Conservation (phyloP, 192 early-diverging fungal genomes). For the Piromyces sp. region DNA sequence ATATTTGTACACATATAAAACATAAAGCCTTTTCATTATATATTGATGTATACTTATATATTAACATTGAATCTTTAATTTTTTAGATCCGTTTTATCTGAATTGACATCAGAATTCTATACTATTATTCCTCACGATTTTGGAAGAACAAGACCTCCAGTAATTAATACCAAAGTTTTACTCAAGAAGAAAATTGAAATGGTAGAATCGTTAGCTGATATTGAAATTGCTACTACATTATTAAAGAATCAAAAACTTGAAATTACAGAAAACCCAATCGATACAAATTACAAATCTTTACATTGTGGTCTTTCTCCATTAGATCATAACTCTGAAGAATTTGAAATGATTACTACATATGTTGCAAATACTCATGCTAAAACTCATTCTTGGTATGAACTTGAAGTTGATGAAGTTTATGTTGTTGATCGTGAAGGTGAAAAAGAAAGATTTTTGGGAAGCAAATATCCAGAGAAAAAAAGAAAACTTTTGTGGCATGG, state of each 20-base stretch:
- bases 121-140: constrained; percentile 57
- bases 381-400: constrained; percentile 24
- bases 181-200: constrained; percentile 43
- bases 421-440: constrained; percentile 41
- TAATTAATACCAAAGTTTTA: constrained; percentile 23
- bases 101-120: constrained; percentile 32
- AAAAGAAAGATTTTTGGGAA: constrained; percentile 19
- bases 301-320: constrained; percentile 32
- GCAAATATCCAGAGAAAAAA: constrained; percentile 29
- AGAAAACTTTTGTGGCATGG: constrained; percentile 67
- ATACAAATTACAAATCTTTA: constrained; percentile 33
- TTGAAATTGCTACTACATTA: constrained; percentile 42
- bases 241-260: constrained; percentile 21
- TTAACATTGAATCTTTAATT: constrained; percentile 15
- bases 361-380: constrained; percentile 43
- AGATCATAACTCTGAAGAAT: constrained; percentile 26
- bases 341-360: constrained; percentile 38
- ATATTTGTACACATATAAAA: too few species aligned
- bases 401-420: constrained; percentile 28
- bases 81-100: neutral
- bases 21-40: too few species aligned
- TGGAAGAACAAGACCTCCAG: constrained; percentile 16
- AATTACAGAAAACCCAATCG: constrained; percentile 30
- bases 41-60: too few species aligned
- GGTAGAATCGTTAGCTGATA: constrained; percentile 49